Evolutionary conservation across 1,284 basidiomycete species (phyloP).

Genomic region (Puccinia polysora): DNA sequence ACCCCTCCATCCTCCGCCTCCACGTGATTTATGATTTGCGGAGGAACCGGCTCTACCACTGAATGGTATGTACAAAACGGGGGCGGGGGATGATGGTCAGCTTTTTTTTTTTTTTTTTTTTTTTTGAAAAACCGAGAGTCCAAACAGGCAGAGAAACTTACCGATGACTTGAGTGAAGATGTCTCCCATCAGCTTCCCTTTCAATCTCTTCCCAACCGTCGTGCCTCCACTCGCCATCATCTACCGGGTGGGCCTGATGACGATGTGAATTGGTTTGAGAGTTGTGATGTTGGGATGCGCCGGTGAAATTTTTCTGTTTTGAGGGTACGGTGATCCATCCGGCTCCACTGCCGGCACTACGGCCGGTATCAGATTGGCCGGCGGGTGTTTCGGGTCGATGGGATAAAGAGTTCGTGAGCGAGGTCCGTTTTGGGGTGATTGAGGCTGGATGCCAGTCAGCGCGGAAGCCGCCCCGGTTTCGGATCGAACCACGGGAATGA

Average conservation of each 20-base stretch:
- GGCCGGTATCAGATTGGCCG: slow-evolving; percentile 28
- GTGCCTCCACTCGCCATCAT: slow-evolving; percentile 34
- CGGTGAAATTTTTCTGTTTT: slow-evolving; percentile 15
- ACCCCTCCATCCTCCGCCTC: not conserved
- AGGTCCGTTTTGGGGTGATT: not conserved
- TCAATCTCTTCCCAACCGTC: slow-evolving; percentile 42
- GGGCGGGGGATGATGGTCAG: too few relatives aligned
- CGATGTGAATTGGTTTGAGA: not conserved
- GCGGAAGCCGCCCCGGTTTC: slow-evolving; percentile 9
- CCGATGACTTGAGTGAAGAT: slow-evolving; percentile 9
- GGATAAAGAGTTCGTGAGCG: not conserved
- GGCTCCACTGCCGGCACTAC: slow-evolving; percentile 18
- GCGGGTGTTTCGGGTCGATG: slow-evolving; percentile 28
- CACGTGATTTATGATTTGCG: slow-evolving; percentile 12
- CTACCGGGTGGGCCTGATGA: not conserved
- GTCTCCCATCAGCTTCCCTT: slow-evolving; percentile 24
- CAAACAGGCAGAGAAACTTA: slow-evolving; percentile 20
- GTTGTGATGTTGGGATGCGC: slow-evolving; percentile 9
- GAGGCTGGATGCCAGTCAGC: slow-evolving; percentile 19
- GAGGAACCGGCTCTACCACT: slow-evolving; percentile 6
- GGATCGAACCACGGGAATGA: not conserved
- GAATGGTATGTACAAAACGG: not conserved
- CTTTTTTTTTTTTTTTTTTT: too few relatives aligned
- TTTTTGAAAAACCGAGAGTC: too few relatives aligned
- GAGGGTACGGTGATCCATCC: slow-evolving; percentile 40